These are phyloP conservation scores for Neurospora sp. DNA, from an alignment of 495 filamentous ascomycete genomes.

Conservation along the genomic window DNA sequence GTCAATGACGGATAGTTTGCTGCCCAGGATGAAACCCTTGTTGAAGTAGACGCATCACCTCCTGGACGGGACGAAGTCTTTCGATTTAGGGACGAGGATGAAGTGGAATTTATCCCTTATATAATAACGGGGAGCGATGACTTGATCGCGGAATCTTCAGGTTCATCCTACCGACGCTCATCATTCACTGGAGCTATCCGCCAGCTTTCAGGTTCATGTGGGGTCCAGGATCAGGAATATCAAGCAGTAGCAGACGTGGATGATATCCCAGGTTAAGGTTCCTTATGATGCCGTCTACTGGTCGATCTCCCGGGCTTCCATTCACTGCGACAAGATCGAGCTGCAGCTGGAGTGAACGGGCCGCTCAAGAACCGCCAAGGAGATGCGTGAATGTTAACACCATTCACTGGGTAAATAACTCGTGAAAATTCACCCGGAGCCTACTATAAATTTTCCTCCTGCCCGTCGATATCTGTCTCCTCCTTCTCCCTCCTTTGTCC, in stretches of 20 bases:
- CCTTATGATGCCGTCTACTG: neutral
- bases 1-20: neutral
- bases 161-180: neutral
- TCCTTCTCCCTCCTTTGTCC: neutral
- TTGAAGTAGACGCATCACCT: neutral
- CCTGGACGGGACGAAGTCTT: neutral
- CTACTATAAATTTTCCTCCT: neutral
- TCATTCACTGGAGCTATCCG: neutral
- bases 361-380: neutral
- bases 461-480: neutral
- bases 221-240: neutral
- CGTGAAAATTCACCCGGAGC: neutral
- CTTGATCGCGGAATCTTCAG: neutral
- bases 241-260: neutral
- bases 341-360: neutral
- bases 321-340: neutral
- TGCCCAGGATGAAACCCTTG: neutral
- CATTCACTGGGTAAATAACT: neutral
- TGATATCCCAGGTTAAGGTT: neutral
- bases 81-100: neutral
- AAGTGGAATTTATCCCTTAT: neutral
- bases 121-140: neutral
- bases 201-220: neutral
- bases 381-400: neutral
- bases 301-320: neutral